A percentile compares a stretch with the other conserved stretches of the same genome.
Conservation (phyloP, 768 basidiomycete genomes). For the Boletus reticulatus region DNA sequence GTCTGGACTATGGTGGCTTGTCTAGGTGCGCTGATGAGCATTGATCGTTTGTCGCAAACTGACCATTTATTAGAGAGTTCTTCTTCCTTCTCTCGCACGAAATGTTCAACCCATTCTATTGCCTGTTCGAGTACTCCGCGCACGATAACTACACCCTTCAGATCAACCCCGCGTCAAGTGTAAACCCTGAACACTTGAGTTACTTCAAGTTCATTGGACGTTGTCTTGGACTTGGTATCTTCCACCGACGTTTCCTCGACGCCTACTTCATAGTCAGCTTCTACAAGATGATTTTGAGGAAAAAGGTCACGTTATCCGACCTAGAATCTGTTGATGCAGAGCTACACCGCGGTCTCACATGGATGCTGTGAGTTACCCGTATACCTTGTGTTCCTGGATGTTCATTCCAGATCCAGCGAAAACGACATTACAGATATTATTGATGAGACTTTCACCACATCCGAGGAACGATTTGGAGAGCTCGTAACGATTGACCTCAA, state of each 20-base stretch:
- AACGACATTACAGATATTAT: slow-evolving; percentile 98
- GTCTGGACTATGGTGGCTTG: slow-evolving; percentile 96
- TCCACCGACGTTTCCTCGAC: slow-evolving; percentile 98
- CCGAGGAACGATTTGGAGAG: slow-evolving; percentile 97
- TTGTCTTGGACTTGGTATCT: slow-evolving; percentile 92
- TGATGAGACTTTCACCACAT: slow-evolving; percentile 96
- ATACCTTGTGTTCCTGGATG: background rate
- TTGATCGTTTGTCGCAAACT: background rate
- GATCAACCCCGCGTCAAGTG: slow-evolving; percentile 96
- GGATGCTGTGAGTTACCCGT: slow-evolving; percentile 84
- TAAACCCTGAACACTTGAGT: slow-evolving; percentile 98
- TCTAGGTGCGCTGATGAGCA: slow-evolving; percentile 63
- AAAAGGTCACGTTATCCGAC: slow-evolving; percentile 92
- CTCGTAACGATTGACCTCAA: slow-evolving; percentile 96
- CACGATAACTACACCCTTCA: slow-evolving; percentile 99
- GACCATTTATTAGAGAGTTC: slow-evolving; percentile 72
- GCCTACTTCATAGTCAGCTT: slow-evolving; percentile 99
- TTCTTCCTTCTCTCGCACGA: slow-evolving; percentile 99
- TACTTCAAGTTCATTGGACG: slow-evolving; percentile 99
- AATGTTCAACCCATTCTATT: slow-evolving; percentile 99
- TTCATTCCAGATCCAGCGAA: slow-evolving; percentile 53
- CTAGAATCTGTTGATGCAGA: slow-evolving; percentile 97
- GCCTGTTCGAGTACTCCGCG: slow-evolving; percentile 98
- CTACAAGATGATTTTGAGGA: slow-evolving; percentile 99
- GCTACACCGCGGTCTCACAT: slow-evolving; percentile 89